Evolutionary conservation across 257 asterid genomes (phyloP), one percentile per base, ranked within the genome.

Genomic region (Solanum infundibuliforme): DNA sequence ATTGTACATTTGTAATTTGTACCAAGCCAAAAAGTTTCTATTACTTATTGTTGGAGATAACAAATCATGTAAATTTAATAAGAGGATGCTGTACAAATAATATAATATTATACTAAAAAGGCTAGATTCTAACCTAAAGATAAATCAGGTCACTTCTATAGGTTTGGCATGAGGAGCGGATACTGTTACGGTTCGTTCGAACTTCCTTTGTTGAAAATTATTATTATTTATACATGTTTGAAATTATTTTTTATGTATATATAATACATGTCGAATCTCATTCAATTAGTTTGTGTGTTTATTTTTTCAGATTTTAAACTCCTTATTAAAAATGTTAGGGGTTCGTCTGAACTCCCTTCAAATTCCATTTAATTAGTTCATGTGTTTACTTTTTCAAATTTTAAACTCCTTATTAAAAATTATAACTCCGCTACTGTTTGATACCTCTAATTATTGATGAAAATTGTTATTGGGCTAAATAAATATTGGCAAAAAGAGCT

Each of bases 241-340:
- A 6, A 52, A 16, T 52, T 5, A 16, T 16, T 1, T 43, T 52
- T 5, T 52, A 6, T 52, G 8, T 52, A 52, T 52, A 52, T 16
- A 52, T 52, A 52, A 3, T 52, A 52, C 0, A 52, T 16, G 0
- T 16, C 0, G 1, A 52, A 5, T 52, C 3, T 0, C 1, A 48
- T 14, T 48, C 0, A 6, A 52, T 52, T 52, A 52, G 0, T 48
- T 16, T 5, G 3, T 52, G 0, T 52, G 21, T 48, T 16, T 52
- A 2, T 1, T 16, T 14, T 48, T 48, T 48, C 0, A 14, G 0
- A 48, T 48, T 48, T 48, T 48, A 48, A 48, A 14, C 21, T 5
- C 3, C 2, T 48, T 14, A 48, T 48, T 48, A 48, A 48, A 13
- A 48, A 13, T 48, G 20, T 13, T 13, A 0, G 6, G 18, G 2